phyloP scores from a whole-genome alignment of 2,329 filamentous ascomycete genomes.

The Neoarthrinium moseri region DNA sequence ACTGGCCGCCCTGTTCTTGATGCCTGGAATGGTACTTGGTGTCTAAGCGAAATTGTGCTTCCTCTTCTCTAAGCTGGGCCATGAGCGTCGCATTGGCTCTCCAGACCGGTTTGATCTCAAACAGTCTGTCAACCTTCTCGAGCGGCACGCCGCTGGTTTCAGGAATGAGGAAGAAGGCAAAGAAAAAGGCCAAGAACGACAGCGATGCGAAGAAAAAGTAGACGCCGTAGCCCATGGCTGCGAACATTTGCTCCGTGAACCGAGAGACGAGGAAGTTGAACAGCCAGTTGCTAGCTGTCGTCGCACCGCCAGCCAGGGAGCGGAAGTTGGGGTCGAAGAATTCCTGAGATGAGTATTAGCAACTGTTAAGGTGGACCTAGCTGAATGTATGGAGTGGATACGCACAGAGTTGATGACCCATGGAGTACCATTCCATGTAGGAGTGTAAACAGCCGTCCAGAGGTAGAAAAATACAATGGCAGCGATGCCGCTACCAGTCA shows the following conservation, averaged over 20 bases:
- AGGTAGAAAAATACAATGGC: slow-evolving; percentile 9
- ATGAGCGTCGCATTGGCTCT: slow-evolving; percentile 1
- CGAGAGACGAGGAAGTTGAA: slow-evolving; percentile 73
- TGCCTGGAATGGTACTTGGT: not conserved
- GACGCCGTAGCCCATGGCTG: slow-evolving; percentile 49
- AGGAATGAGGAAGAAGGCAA: slow-evolving; percentile 68
- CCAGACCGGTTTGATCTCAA: slow-evolving; percentile 45
- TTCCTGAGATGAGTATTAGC: slow-evolving; percentile 3
- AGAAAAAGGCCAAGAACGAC: slow-evolving; percentile 63
- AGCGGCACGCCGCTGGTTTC: slow-evolving; percentile 37
- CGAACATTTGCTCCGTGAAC: slow-evolving; percentile 54
- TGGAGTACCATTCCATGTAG: slow-evolving; percentile 9
- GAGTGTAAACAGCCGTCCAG: slow-evolving; percentile 7
- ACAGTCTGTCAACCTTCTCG: slow-evolving; percentile 67
- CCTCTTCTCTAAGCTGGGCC: slow-evolving; percentile 5
- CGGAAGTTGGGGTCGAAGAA: slow-evolving; percentile 8
- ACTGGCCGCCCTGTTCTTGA: not conserved
- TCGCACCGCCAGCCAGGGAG: not conserved
- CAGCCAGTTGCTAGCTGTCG: slow-evolving; percentile 65
- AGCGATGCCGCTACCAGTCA: slow-evolving; percentile 6
- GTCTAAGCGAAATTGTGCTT: slow-evolving; percentile 1
- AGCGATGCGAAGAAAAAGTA: slow-evolving; percentile 70
- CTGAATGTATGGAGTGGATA: too few relatives aligned
- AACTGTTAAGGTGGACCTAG: not conserved
- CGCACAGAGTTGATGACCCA: slow-evolving; percentile 9